Evolutionary conservation across 192 early-diverging fungal species (phyloP).

Genomic region (Jimgerdemannia lactiflua): DNA sequence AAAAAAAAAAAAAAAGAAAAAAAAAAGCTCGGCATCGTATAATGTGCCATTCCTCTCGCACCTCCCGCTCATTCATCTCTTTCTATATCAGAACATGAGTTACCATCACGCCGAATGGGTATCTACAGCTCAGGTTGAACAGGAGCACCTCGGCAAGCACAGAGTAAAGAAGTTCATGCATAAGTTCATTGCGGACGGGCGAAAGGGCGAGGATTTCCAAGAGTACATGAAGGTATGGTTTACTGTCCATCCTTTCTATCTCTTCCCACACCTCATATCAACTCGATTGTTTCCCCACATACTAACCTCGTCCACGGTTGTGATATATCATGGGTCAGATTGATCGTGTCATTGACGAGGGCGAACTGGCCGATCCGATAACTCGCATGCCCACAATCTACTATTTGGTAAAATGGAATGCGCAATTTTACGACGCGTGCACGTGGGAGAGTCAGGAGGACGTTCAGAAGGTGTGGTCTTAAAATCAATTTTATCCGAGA

Average conservation of each 20-base stretch:
- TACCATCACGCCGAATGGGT: conserved; percentile 78
- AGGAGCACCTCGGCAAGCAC: conserved; percentile 60
- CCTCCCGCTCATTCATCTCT: conserved; percentile 10
- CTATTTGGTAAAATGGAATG: conserved; percentile 78
- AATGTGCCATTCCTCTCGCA: not conserved
- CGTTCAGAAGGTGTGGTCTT: conserved; percentile 27
- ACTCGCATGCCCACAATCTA: conserved; percentile 52
- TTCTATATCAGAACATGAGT: conserved; percentile 49
- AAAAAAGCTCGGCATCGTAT: not conserved
- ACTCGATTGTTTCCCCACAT: not conserved
- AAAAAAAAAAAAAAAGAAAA: too few species aligned
- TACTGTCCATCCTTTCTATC: not conserved
- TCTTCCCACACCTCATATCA: not conserved
- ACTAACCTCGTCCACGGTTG: not conserved
- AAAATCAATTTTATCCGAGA: not conserved
- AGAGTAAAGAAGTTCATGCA: conserved; percentile 74
- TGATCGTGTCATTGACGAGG: conserved; percentile 84
- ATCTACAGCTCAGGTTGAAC: conserved; percentile 37
- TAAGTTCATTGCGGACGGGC: conserved; percentile 52
- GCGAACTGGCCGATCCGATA: conserved; percentile 53
- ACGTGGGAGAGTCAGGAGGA: conserved; percentile 72
- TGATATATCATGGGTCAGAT: conserved; percentile 34
- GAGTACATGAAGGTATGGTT: conserved; percentile 54
- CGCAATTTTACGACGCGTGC: conserved; percentile 61
- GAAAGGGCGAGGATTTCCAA: conserved; percentile 63